A percentile compares a stretch with the other conserved stretches of the same genome.
Conservation (phyloP, 2,329 filamentous ascomycete genomes). For the Fusarium newnesense region DNA sequence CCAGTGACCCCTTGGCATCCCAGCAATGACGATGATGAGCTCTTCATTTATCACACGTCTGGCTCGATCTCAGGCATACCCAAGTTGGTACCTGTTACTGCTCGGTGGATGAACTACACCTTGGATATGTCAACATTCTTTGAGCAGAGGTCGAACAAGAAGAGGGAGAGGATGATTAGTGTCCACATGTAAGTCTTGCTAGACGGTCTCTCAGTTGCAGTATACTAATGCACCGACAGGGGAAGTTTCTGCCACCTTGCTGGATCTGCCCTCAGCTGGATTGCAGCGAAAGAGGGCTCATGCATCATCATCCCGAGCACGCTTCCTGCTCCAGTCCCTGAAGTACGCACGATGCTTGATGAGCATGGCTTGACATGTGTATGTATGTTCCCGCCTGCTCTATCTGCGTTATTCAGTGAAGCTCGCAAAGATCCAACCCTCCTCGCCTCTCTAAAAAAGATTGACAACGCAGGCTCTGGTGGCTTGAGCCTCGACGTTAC, state of each 20-base stretch:
- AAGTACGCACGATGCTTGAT: slow-evolving; percentile 15
- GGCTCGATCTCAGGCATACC: slow-evolving; percentile 36
- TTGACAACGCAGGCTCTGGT: slow-evolving; percentile 6
- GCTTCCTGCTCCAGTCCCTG: slow-evolving; percentile 5
- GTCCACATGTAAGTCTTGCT: neutral
- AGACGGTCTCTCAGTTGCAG: rapidly evolving
- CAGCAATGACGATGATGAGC: neutral
- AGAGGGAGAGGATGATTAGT: neutral
- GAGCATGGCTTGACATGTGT: slow-evolving; percentile 10
- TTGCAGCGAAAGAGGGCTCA: slow-evolving; percentile 1
- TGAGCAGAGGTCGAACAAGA: neutral
- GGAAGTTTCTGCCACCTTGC: slow-evolving; percentile 37
- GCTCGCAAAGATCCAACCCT: slow-evolving; percentile 19
- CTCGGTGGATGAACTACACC: slow-evolving; percentile 21
- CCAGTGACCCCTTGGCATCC: neutral
- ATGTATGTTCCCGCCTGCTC: slow-evolving; percentile 9
- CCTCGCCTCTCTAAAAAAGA: slow-evolving; percentile 1
- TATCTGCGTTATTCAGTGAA: slow-evolving; percentile 17
- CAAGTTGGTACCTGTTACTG: slow-evolving; percentile 34
- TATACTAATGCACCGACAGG: neutral
- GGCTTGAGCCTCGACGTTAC: slow-evolving; percentile 3
- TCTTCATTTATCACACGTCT: slow-evolving; percentile 35
- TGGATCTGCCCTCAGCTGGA: neutral
- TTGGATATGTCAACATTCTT: neutral
- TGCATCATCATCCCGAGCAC: slow-evolving; percentile 27